These are phyloP conservation scores for Cercis canadensis DNA, from an alignment of 306 rosid species.

Conservation along the genomic window DNA sequence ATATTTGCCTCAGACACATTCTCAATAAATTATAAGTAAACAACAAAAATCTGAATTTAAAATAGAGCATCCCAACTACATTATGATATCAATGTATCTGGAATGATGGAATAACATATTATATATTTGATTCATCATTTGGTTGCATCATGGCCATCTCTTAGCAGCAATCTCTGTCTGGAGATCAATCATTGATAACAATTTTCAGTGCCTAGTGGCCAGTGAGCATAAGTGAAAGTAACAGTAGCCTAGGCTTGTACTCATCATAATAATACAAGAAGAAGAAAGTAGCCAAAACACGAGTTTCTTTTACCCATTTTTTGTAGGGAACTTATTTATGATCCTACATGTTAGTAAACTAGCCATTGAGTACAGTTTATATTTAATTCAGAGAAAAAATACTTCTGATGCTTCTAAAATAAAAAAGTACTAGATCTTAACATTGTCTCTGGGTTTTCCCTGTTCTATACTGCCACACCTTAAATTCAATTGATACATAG, in stretches of 20 bases:
- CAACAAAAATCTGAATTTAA: slow-evolving; percentile 37
- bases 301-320: neutral
- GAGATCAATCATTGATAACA: slow-evolving; percentile 42
- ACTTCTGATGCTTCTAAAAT: slow-evolving; percentile 17
- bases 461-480: slow-evolving; percentile 4
- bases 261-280: slow-evolving; percentile 9
- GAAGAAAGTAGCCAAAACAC: neutral
- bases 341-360: slow-evolving; percentile 27
- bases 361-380: slow-evolving; percentile 15
- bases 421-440: slow-evolving; percentile 1
- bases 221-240: slow-evolving; percentile 10
- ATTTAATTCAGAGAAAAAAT: neutral
- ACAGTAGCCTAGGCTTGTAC: slow-evolving; percentile 18
- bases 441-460: slow-evolving; percentile 3
- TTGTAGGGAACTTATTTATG: neutral
- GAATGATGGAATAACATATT: slow-evolving; percentile 39
- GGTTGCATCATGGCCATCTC: slow-evolving; percentile 44
- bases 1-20: slow-evolving; percentile 35
- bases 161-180: slow-evolving; percentile 39
- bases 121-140: slow-evolving; percentile 42
- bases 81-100: slow-evolving; percentile 43
- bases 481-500: slow-evolving; percentile 26
- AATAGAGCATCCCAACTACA: slow-evolving; percentile 26
- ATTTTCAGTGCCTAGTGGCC: slow-evolving; percentile 23
- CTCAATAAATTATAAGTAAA: slow-evolving; percentile 31